These are phyloP conservation scores for Urochloa ruziziensis DNA, from an alignment of 176 grass and related monocot species.

Conservation along the genomic window DNA sequence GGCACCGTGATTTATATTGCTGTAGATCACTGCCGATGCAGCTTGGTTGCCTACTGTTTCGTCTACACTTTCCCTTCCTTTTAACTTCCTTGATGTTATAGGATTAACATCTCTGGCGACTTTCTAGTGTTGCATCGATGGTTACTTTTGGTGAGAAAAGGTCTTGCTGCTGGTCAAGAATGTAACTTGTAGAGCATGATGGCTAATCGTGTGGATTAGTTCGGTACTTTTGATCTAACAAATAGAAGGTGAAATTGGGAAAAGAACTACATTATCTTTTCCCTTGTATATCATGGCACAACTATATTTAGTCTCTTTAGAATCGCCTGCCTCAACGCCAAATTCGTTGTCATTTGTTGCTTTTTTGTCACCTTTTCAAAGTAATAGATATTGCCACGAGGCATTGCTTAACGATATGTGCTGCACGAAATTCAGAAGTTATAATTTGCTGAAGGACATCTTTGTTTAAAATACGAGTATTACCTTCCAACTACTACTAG, in stretches of 20 bases:
- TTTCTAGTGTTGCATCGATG: slow-evolving; percentile 36
- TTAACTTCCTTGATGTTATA: slow-evolving; percentile 13
- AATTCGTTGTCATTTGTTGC: neutral
- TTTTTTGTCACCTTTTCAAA: neutral
- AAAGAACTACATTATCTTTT: slow-evolving; percentile 5
- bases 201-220: slow-evolving; percentile 26
- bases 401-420: neutral
- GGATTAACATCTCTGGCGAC: slow-evolving; percentile 30
- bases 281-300: slow-evolving; percentile 27
- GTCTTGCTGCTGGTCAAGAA: slow-evolving; percentile 99
- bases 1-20: slow-evolving; percentile 23
- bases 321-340: neutral
- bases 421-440: neutral
- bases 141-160: slow-evolving; percentile 63
- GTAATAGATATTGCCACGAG: neutral
- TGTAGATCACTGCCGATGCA: slow-evolving; percentile 37
- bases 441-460: too few relatives aligned
- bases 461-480: too few relatives aligned
- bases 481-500: too few relatives aligned
- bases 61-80: neutral
- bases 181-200: slow-evolving; percentile 67
- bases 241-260: slow-evolving; percentile 14
- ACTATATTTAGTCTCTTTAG: neutral
- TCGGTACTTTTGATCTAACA: slow-evolving; percentile 47
- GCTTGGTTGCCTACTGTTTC: slow-evolving; percentile 38